Percentiles rank a stretch among this genome's conserved stretches.
phyloP scores from a whole-genome alignment of 2,329 filamentous ascomycete genomes.

The Plectosphaerella cucumerina region DNA sequence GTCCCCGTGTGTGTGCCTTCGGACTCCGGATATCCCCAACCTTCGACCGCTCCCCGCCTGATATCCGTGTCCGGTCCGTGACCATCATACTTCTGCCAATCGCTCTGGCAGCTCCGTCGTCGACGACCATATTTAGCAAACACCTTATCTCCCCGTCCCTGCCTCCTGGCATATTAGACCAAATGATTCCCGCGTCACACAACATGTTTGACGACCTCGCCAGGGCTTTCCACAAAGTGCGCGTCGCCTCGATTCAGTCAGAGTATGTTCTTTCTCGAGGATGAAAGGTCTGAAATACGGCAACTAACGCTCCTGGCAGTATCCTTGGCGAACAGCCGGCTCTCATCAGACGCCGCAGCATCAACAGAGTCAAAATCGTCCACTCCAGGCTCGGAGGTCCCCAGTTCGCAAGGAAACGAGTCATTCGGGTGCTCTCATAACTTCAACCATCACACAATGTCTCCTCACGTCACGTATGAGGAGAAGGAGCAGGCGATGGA shows the following conservation, averaged over 20 bases:
- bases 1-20: slow-evolving; percentile 6
- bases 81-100: too few relatives aligned
- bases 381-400: slow-evolving; percentile 16
- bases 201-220: slow-evolving; percentile 36
- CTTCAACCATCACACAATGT: slow-evolving; percentile 15
- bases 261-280: slow-evolving; percentile 37
- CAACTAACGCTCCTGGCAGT: neutral
- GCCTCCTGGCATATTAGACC: too few relatives aligned
- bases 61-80: too few relatives aligned
- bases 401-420: slow-evolving; percentile 26
- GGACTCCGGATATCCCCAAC: slow-evolving; percentile 29
- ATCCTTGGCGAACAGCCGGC: too few relatives aligned
- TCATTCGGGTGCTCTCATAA: slow-evolving; percentile 19
- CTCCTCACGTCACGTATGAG: slow-evolving; percentile 17
- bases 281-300: neutral
- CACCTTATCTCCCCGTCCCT: too few relatives aligned
- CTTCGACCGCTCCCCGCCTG: neutral
- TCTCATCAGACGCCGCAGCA: slow-evolving; percentile 17
- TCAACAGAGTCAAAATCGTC: slow-evolving; percentile 19
- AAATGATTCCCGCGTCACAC: slow-evolving; percentile 6
- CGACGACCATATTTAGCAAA: too few relatives aligned
- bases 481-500: slow-evolving; percentile 14
- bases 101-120: too few relatives aligned
- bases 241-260: slow-evolving; percentile 42
- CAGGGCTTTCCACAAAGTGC: slow-evolving; percentile 37